phyloP scores from a whole-genome alignment of 2,329 filamentous ascomycete species.

The Samsoniella hepiali region DNA sequence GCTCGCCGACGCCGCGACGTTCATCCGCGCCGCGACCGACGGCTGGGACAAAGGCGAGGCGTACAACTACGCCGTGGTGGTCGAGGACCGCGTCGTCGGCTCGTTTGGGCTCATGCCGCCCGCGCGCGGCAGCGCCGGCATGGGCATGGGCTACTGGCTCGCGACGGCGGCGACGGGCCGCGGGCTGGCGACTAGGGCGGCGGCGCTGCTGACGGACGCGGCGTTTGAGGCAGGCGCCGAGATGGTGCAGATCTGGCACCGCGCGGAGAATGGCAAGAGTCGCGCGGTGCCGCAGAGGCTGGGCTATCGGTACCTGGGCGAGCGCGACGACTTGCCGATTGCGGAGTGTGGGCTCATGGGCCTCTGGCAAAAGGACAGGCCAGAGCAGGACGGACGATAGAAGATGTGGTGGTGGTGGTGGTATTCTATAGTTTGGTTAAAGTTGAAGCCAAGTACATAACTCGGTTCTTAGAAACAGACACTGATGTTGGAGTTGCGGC shows the following conservation, averaged over 20 bases:
- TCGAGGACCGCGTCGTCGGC: slow-evolving; percentile 15
- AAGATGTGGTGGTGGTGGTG: too few relatives aligned
- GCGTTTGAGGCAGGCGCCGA: slow-evolving; percentile 21
- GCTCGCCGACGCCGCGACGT: slow-evolving; percentile 15
- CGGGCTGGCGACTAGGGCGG: slow-evolving; percentile 21
- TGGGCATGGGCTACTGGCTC: slow-evolving; percentile 25
- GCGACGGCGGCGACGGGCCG: slow-evolving; percentile 21
- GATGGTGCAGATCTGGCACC: slow-evolving; percentile 22
- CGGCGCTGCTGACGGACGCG: slow-evolving; percentile 18
- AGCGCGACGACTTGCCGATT: neutral
- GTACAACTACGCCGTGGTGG: slow-evolving; percentile 22
- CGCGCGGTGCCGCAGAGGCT: slow-evolving; percentile 17
- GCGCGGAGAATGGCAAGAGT: slow-evolving; percentile 19
- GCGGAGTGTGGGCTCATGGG: neutral
- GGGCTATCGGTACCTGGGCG: slow-evolving; percentile 17
- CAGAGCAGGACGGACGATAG: too few relatives aligned
- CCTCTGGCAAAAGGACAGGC: slow-evolving; percentile 5
- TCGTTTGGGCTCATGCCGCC: slow-evolving; percentile 21
- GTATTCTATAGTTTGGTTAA: too few relatives aligned
- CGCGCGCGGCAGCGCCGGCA: neutral
- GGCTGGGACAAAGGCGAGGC: slow-evolving; percentile 18
- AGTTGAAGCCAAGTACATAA: too few relatives aligned
- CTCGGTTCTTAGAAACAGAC: too few relatives aligned
- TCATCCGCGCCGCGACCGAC: slow-evolving; percentile 10
- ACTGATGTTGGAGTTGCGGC: too few relatives aligned